Evolutionary conservation across 2,329 filamentous ascomycete genomes (phyloP).

Genomic region (Pseudohalonectria lignicola): DNA sequence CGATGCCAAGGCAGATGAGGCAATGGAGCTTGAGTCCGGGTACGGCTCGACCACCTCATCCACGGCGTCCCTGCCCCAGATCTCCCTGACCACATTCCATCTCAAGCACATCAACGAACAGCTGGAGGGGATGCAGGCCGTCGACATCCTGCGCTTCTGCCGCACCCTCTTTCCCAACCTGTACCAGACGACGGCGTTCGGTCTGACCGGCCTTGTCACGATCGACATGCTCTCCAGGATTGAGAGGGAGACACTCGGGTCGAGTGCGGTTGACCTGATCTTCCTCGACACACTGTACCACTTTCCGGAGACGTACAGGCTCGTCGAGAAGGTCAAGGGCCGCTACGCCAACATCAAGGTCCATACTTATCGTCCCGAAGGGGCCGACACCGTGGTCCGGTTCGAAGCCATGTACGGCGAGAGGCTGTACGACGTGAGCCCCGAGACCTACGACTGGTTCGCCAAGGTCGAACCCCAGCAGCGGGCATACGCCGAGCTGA

Average conservation of each 20-base stretch:
- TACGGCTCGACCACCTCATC: constrained; percentile 58
- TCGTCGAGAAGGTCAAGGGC: constrained; percentile 62
- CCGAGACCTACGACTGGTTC: constrained; percentile 90
- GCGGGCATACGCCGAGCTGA: constrained; percentile 77
- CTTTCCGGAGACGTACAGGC: constrained; percentile 64
- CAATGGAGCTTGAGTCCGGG: constrained; percentile 60
- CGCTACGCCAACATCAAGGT: constrained; percentile 71
- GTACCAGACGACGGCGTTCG: constrained; percentile 78
- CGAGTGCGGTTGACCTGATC: constrained; percentile 53
- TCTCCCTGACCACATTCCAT: constrained; percentile 81
- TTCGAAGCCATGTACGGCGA: constrained; percentile 72
- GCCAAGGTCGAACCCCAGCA: constrained; percentile 97
- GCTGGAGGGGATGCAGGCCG: constrained; percentile 74
- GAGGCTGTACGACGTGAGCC: constrained; percentile 72
- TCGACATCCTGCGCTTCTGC: constrained; percentile 89
- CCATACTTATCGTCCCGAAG: constrained; percentile 83
- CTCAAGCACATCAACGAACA: constrained; percentile 85
- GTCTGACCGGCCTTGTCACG: constrained; percentile 68
- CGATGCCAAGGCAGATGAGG: constrained; percentile 23
- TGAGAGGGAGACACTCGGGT: constrained; percentile 44
- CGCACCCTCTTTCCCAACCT: constrained; percentile 82
- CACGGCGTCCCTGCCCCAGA: constrained; percentile 58
- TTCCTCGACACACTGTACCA: constrained; percentile 81
- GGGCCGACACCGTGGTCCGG: constrained; percentile 58
- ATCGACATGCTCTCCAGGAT: constrained; percentile 80